A percentile compares a stretch with the other conserved stretches of the same genome.
Conservation (phyloP, 805 yeast genomes). For the Kluyveromyces wickerhamii region DNA sequence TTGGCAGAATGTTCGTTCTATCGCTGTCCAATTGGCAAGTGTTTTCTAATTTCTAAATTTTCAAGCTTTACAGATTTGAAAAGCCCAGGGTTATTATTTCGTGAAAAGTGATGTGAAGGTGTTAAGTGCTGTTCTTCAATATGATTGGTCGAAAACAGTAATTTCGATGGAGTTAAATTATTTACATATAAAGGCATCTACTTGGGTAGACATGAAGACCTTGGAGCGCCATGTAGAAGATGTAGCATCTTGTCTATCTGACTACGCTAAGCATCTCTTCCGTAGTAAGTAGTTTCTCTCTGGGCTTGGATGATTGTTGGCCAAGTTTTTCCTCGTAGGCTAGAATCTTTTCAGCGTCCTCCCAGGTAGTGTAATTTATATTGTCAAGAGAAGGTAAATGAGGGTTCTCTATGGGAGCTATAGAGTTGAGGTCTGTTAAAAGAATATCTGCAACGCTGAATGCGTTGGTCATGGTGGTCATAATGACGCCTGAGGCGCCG, state of each 20-base stretch:
- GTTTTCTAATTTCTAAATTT: neutral
- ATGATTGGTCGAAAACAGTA: no score
- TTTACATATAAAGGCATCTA: no score
- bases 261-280: constrained; percentile 10
- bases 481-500: constrained; percentile 86
- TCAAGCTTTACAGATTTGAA: neutral
- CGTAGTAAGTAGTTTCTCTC: constrained; percentile 14
- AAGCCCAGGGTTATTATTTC: no score
- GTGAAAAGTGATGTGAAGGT: no score
- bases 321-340: constrained; percentile 18
- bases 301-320: constrained; percentile 8
- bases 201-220: no score
- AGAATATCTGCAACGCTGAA: constrained; percentile 64
- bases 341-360: constrained; percentile 24
- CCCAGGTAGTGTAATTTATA: constrained; percentile 23
- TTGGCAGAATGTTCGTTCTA: neutral
- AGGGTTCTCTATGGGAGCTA: constrained; percentile 2
- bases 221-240: no score
- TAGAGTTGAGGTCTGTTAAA: constrained; percentile 39
- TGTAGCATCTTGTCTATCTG: no score
- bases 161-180: no score
- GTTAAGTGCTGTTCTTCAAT: no score
- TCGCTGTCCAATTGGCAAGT: neutral
- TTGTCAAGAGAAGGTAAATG: constrained; percentile 7
- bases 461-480: constrained; percentile 81